Percentiles rank a stretch among this genome's conserved stretches.
phyloP scores from a whole-genome alignment of 1,284 basidiomycete genomes.

The Moesziomyces antarcticus region DNA sequence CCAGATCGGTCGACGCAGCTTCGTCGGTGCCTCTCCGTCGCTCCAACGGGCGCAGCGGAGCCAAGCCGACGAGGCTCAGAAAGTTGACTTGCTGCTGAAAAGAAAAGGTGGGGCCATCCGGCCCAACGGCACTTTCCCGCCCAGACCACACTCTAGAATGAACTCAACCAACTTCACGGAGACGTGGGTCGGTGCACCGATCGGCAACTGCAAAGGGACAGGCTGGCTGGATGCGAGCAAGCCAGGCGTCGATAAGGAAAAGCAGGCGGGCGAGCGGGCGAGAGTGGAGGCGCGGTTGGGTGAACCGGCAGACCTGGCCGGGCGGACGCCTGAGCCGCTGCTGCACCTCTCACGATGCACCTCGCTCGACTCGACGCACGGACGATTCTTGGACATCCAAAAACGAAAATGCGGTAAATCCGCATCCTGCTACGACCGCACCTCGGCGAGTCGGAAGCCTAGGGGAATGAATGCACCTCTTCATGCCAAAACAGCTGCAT shows the following conservation, averaged over 20 bases:
- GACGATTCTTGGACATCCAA: conserved; percentile 6
- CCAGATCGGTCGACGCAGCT: conserved; percentile 13
- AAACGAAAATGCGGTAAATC: conserved; percentile 27
- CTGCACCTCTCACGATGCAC: conserved; percentile 19
- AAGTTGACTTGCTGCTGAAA: conserved; percentile 4
- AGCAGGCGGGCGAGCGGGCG: not conserved
- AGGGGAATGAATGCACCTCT: too few relatives aligned
- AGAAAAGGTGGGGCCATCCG: conserved; percentile 5
- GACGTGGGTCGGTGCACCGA: conserved; percentile 10
- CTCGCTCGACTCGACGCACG: conserved; percentile 10
- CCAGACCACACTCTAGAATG: not conserved
- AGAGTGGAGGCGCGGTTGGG: not conserved
- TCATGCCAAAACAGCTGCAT: too few relatives aligned
- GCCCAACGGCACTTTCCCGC: not conserved
- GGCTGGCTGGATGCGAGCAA: too few relatives aligned
- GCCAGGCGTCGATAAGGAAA: not conserved
- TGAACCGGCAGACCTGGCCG: not conserved
- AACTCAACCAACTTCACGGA: too few relatives aligned
- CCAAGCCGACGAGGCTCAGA: conserved; percentile 3
- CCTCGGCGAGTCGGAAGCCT: too few relatives aligned
- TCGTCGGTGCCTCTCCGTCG: conserved; percentile 3
- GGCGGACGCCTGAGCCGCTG: not conserved
- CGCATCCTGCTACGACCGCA: conserved; percentile 24
- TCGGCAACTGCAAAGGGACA: not conserved
- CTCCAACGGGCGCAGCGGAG: conserved; percentile 11